These are phyloP conservation scores for Polygonum aviculare DNA, from an alignment of 148 eudicot genomes.

Conservation along the genomic window DNA sequence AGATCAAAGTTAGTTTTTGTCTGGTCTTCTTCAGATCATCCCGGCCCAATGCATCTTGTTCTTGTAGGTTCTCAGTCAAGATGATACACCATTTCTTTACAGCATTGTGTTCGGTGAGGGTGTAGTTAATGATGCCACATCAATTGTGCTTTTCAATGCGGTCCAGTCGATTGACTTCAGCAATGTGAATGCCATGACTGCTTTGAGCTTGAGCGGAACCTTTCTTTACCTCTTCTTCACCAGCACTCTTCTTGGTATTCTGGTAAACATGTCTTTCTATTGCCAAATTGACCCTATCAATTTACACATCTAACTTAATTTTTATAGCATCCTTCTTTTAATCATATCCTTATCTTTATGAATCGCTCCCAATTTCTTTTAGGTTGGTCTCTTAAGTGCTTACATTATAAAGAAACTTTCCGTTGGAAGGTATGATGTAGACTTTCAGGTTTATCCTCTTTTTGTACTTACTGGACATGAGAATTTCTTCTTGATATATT, in stretches of 20 bases:
- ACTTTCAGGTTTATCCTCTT: background rate
- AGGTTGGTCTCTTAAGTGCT: slow-evolving; percentile 57
- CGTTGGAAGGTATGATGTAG: slow-evolving; percentile 36
- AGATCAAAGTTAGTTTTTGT: background rate
- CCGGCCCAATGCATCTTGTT: background rate
- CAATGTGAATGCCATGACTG: background rate
- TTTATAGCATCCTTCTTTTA: background rate
- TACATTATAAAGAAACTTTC: slow-evolving; percentile 45
- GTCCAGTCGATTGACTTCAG: slow-evolving; percentile 22
- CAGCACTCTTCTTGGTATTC: background rate
- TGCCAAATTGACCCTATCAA: no score
- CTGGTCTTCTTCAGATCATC: background rate
- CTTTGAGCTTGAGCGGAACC: background rate
- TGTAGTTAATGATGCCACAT: slow-evolving; percentile 94
- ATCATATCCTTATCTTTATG: background rate
- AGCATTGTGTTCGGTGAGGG: slow-evolving; percentile 87
- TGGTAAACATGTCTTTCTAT: slow-evolving; percentile 21
- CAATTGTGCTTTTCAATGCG: slow-evolving; percentile 85
- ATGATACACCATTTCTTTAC: slow-evolving; percentile 81
- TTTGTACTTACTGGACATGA: background rate
- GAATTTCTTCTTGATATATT: background rate
- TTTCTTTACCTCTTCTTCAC: background rate
- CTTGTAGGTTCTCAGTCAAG: slow-evolving; percentile 78
- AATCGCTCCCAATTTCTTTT: slow-evolving; percentile 3
- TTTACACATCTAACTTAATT: no score